Evolutionary conservation across 2,329 filamentous ascomycete species (phyloP).

Genomic region (Blastomyces parvus): DNA sequence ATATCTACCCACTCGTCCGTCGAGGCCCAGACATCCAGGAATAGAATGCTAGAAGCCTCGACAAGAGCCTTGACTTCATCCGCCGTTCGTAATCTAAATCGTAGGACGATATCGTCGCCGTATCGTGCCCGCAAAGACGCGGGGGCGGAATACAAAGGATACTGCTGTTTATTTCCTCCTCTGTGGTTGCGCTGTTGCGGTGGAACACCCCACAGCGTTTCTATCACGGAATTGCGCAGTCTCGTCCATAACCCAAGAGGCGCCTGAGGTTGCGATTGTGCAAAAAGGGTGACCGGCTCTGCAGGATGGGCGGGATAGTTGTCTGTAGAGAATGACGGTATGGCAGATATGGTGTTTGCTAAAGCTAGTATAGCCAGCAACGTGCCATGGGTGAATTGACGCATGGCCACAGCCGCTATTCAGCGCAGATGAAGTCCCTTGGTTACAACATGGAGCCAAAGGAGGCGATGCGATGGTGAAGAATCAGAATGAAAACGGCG

Average conservation of each 20-base stretch:
- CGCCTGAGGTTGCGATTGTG: conserved; percentile 20
- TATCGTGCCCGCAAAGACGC: conserved; percentile 47
- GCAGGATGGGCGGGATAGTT: conserved; percentile 25
- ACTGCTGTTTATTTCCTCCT: conserved; percentile 11
- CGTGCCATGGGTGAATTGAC: background rate
- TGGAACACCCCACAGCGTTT: conserved; percentile 35
- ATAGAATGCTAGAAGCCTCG: conserved; percentile 63
- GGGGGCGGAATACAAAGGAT: conserved; percentile 23
- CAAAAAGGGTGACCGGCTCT: conserved; percentile 23
- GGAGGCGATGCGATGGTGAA: background rate
- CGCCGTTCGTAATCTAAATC: conserved; percentile 63
- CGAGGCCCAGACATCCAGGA: conserved; percentile 86
- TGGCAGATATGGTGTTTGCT: conserved; percentile 25
- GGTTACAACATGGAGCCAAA: background rate
- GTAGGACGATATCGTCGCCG: conserved; percentile 72
- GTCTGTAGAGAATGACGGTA: conserved; percentile 2
- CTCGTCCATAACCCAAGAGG: conserved; percentile 30
- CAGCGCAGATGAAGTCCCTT: background rate
- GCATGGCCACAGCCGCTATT: background rate
- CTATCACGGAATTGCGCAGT: conserved; percentile 35
- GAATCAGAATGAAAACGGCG: background rate
- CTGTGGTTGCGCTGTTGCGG: conserved; percentile 21
- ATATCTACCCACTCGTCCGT: conserved; percentile 77
- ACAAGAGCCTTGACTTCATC: conserved; percentile 61
- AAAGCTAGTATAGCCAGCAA: conserved; percentile 14